Evolutionary conservation across 2,329 filamentous ascomycete genomes (phyloP).

Genomic region (Penicillium sp.): DNA sequence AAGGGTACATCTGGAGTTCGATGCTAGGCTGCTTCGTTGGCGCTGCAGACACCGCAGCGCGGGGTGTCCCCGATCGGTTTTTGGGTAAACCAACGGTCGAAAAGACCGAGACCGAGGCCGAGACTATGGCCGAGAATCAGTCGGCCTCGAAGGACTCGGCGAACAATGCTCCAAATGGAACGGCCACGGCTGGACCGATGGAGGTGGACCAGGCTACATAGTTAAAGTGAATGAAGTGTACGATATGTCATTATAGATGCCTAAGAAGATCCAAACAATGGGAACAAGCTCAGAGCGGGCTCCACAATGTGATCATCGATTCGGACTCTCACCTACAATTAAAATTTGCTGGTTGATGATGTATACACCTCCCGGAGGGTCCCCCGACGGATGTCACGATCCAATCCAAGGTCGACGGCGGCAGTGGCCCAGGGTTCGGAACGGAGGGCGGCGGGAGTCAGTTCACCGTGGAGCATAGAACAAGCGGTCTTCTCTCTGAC

Average conservation of each 20-base stretch:
- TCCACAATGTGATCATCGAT: constrained; percentile 4
- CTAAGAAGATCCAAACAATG: neutral
- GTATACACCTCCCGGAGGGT: neutral
- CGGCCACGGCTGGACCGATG: constrained; percentile 16
- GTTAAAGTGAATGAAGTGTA: neutral
- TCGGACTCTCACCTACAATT: neutral
- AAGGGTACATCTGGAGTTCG: constrained; percentile 76
- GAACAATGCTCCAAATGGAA: constrained; percentile 4
- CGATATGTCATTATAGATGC: constrained; percentile 9
- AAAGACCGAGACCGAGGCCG: neutral
- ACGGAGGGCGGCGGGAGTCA: constrained; percentile 9
- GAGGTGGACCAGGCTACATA: constrained; percentile 13
- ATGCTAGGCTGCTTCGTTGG: constrained; percentile 81
- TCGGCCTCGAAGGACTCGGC: constrained; percentile 1
- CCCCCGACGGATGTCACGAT: neutral
- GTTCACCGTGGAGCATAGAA: neutral
- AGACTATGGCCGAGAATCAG: neutral
- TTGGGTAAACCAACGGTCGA: constrained; percentile 19
- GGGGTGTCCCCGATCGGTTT: constrained; percentile 77
- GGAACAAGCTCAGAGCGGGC: neutral
- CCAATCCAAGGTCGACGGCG: neutral
- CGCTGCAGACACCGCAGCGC: constrained; percentile 53
- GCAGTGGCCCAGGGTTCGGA: neutral
- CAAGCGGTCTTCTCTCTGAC: constrained; percentile 1
- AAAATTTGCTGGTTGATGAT: neutral